These are phyloP conservation scores for Fistulinella prunicolor DNA, from an alignment of 768 basidiomycete species.

Conservation along the genomic window DNA sequence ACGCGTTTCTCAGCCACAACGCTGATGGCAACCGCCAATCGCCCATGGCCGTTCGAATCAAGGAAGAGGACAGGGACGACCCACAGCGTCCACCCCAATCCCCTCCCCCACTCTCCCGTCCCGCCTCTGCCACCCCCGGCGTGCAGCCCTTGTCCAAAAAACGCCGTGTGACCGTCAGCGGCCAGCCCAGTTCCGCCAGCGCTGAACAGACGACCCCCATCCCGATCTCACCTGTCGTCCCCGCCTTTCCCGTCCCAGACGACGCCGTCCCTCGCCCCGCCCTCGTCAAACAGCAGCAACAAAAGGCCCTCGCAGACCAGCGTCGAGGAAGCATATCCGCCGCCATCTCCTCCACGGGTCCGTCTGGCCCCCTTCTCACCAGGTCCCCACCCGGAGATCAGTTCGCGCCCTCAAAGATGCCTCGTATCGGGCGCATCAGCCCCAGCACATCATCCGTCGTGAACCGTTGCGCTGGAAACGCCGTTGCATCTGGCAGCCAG, in stretches of 20 bases:
- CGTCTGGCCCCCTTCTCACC: slow-evolving; percentile 26
- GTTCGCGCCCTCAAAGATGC: slow-evolving; percentile 26
- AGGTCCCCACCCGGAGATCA: slow-evolving; percentile 25
- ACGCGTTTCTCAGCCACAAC: slow-evolving; percentile 21
- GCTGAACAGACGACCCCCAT: slow-evolving; percentile 32
- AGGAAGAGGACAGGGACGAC: slow-evolving; percentile 61
- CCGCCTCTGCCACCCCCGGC: slow-evolving; percentile 37
- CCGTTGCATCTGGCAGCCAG: slow-evolving; percentile 23
- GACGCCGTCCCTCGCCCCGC: slow-evolving; percentile 57
- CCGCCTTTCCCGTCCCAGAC: slow-evolving; percentile 58
- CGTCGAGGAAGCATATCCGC: slow-evolving; percentile 58
- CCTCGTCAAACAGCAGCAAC: slow-evolving; percentile 63
- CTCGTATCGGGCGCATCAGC: slow-evolving; percentile 38
- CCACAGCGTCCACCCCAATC: slow-evolving; percentile 37
- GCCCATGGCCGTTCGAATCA: slow-evolving; percentile 50
- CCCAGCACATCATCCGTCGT: slow-evolving; percentile 29
- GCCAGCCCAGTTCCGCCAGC: slow-evolving; percentile 15
- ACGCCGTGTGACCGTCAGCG: slow-evolving; percentile 70
- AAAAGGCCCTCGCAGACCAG: slow-evolving; percentile 69
- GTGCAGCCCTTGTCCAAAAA: slow-evolving; percentile 50
- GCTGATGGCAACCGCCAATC: slow-evolving; percentile 39
- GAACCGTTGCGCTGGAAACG: slow-evolving; percentile 27
- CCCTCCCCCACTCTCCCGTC: slow-evolving; percentile 21
- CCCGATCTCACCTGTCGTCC: slow-evolving; percentile 65
- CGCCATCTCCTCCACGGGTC: slow-evolving; percentile 31